phyloP scores from a whole-genome alignment of 2,329 filamentous ascomycete genomes.

The Talaromyces rugulosus region DNA sequence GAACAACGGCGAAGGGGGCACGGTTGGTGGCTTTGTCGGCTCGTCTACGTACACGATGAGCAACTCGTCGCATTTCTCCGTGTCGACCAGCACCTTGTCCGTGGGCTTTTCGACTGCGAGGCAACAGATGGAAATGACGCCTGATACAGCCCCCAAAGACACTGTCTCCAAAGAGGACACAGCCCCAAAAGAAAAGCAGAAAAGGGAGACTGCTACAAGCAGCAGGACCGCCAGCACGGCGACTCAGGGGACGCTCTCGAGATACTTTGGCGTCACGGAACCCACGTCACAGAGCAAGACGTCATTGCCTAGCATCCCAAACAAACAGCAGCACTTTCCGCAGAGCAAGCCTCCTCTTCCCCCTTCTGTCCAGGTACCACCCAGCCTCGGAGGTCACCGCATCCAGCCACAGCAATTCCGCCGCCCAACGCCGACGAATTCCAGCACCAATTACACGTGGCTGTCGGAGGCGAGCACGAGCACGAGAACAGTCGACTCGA shows the following conservation, averaged over 20 bases:
- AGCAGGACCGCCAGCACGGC: conserved; percentile 12
- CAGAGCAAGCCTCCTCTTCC: neutral
- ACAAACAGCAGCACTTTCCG: neutral
- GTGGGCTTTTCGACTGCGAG: conserved; percentile 61
- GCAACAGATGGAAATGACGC: conserved; percentile 45
- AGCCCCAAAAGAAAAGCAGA: conserved; percentile 15
- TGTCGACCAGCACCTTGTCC: conserved; percentile 37
- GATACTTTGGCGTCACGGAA: conserved; percentile 43
- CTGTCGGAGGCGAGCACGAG: conserved; percentile 21
- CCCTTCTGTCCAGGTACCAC: conserved; percentile 16
- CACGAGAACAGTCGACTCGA: conserved; percentile 7
- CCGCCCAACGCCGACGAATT: conserved; percentile 25
- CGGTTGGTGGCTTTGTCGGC: conserved; percentile 26
- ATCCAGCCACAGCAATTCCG: conserved; percentile 29
- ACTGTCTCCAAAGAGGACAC: conserved; percentile 12
- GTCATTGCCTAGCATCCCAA: neutral
- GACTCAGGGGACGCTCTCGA: conserved; percentile 48
- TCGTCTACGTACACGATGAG: conserved; percentile 60
- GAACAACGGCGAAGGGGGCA: conserved; percentile 20
- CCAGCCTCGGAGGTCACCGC: conserved; percentile 23
- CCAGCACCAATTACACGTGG: conserved; percentile 29
- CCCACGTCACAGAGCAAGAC: conserved; percentile 18
- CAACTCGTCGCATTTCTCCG: conserved; percentile 35
- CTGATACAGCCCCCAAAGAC: neutral
- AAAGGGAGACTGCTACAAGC: conserved; percentile 18